Evolutionary conservation across 2,329 filamentous ascomycete species (phyloP).

Genomic region (Paecilomyces niveus): DNA sequence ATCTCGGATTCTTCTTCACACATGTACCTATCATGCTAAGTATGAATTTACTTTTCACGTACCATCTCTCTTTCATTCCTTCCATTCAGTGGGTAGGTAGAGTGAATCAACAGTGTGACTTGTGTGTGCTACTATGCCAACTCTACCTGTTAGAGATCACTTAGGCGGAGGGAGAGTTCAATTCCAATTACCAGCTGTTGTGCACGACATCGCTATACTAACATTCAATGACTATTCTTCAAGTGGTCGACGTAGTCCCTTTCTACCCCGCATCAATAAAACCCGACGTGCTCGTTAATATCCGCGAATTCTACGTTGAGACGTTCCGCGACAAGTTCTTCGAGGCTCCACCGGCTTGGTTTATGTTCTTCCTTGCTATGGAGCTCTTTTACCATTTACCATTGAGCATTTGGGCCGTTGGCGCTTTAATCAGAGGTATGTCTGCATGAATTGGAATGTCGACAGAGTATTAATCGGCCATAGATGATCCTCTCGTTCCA

Average conservation of each 20-base stretch:
- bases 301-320: constrained; percentile 52
- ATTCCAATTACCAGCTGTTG: background rate
- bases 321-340: constrained; percentile 61
- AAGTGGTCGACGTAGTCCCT: constrained; percentile 56
- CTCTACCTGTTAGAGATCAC: background rate
- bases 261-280: constrained; percentile 49
- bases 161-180: background rate
- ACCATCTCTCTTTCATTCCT: constrained; percentile 1
- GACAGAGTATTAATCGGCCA: background rate
- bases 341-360: constrained; percentile 52
- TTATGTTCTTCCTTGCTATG: constrained; percentile 50
- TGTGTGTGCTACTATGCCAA: background rate
- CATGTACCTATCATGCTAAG: constrained; percentile 57
- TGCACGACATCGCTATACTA: background rate
- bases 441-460: constrained; percentile 2
- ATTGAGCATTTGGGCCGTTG: constrained; percentile 52
- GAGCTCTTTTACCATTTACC: constrained; percentile 57
- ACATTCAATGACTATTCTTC: background rate
- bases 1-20: constrained; percentile 54
- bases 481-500: constrained; percentile 52
- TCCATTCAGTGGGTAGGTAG: background rate
- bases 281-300: constrained; percentile 40
- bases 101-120: background rate
- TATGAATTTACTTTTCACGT: constrained; percentile 26
- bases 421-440: constrained; percentile 47